phyloP scores from a whole-genome alignment of 1,284 basidiomycete species.

The Thelephora terrestris region DNA sequence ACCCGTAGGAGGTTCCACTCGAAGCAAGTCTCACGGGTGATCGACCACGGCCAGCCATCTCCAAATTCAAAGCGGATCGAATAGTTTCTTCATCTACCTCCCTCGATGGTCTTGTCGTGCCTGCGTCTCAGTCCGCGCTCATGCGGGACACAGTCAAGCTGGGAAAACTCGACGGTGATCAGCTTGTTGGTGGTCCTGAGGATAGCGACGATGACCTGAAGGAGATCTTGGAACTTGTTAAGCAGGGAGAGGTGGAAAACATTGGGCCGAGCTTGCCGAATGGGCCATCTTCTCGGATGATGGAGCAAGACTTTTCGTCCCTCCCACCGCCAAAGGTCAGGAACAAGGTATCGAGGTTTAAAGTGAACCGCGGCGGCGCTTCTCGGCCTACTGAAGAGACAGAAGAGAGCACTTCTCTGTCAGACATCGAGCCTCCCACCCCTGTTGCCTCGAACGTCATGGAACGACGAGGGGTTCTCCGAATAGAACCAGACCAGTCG shows the following conservation, averaged over 20 bases:
- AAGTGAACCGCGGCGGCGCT: conserved; percentile 15
- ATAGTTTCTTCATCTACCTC: conserved; percentile 32
- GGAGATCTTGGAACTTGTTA: conserved; percentile 47
- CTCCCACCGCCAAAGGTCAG: conserved; percentile 3
- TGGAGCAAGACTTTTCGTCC: too few species aligned
- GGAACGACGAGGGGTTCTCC: background rate
- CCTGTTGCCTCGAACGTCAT: background rate
- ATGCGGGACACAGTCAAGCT: conserved; percentile 47
- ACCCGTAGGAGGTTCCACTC: conserved; percentile 28
- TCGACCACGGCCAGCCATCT: conserved; percentile 38
- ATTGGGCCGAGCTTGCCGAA: conserved; percentile 24
- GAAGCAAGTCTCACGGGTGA: conserved; percentile 27
- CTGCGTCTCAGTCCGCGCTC: conserved; percentile 39
- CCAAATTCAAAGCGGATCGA: conserved; percentile 51
- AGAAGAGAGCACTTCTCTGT: conserved; percentile 1
- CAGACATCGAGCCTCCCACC: background rate
- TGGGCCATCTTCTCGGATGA: too few species aligned
- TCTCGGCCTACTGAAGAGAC: conserved; percentile 1
- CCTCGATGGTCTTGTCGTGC: conserved; percentile 37
- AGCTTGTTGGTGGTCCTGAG: conserved; percentile 42
- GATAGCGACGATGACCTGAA: conserved; percentile 44
- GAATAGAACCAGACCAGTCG: too few species aligned
- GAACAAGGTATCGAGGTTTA: conserved; percentile 31
- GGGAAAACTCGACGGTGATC: conserved; percentile 48
- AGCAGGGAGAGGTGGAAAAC: conserved; percentile 48